Base-by-base conservation (phyloP, 208 protist genomes). In the Leptomonas pyrrhocoris region DNA sequence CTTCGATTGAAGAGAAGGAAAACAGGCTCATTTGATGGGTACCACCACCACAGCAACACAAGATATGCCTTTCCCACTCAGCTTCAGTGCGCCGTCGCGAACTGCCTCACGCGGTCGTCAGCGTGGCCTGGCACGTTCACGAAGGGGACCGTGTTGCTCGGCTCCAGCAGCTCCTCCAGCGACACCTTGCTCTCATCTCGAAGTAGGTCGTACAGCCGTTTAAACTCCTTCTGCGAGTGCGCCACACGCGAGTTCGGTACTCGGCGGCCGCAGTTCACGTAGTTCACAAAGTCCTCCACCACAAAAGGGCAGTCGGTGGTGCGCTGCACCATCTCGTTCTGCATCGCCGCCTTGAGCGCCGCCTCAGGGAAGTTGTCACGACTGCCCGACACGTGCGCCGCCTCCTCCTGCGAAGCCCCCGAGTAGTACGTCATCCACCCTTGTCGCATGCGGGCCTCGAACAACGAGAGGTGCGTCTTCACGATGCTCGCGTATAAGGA, bases 271-370 rank as follows among this genome's bases (percentile, higher is more conserved):
- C 85, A 91, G 74, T 97, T 97, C 23, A 97, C 84, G 60, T 91
- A 94, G 62, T 95, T 97, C 28, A 94, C 92, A 70, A 93, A 95
- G 56, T 97, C 92, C 69, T 97, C 89, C 42, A 95, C 89, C 1
- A 94, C 83, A 62, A 86, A 97, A 8, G 88, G 79, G 12, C 77
- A 80, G 31, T 81, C 74, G 16, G 74, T 66, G 2, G 72, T 49
- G 1, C 90, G 87, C 68, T 97, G 89, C 18, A 81, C 65, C 2
- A 55, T 11, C 68, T 97, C 89, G 65, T 85, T 68, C 7, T 77
- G 55, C 80, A 94, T 86, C 4, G 84, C 64, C 11, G 77, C 84
- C 9, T 72, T 67, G 57, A 97, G 90, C 49, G 63, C 56, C 55
- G 84, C 62, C 67, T 93, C 75, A 21, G 75, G 74, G 49, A 95